Conservation (phyloP, 1,139 yeast species). For the Debaryomyces sp. region DNA sequence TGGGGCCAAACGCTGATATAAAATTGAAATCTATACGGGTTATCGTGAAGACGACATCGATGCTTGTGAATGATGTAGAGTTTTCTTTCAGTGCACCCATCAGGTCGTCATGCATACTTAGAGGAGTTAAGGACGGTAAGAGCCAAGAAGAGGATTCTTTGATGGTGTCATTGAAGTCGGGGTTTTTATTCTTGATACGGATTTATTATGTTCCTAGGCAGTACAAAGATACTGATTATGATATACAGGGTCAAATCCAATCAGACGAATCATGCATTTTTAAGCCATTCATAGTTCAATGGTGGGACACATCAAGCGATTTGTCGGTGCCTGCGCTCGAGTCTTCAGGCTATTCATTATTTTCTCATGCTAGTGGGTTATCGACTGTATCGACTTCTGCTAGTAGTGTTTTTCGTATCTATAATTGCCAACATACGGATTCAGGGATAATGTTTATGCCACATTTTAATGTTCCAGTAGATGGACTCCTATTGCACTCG, state of each 20-base stretch:
- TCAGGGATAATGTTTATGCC: constrained; percentile 41
- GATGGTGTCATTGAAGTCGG: constrained; percentile 44
- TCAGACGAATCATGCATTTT: constrained; percentile 18
- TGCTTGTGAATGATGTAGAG: constrained; percentile 35
- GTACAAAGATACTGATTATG: constrained; percentile 30
- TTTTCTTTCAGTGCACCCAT: constrained; percentile 39
- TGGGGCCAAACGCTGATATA: constrained; percentile 8
- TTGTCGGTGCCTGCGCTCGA: constrained; percentile 25
- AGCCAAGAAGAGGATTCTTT: constrained; percentile 43
- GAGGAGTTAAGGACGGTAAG: constrained; percentile 23
- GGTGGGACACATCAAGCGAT: constrained; percentile 46
- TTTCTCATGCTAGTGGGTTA: constrained; percentile 40
- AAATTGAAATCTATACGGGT: constrained; percentile 21
- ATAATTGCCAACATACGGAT: constrained; percentile 35
- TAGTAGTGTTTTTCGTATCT: constrained; percentile 40
- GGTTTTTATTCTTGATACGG: constrained; percentile 41
- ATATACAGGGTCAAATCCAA: constrained; percentile 10
- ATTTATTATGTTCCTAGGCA: constrained; percentile 38
- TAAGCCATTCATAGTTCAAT: constrained; percentile 53
- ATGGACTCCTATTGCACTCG: constrained; percentile 44
- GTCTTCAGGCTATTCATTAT: constrained; percentile 38
- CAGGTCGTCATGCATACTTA: constrained; percentile 38
- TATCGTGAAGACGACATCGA: constrained; percentile 38
- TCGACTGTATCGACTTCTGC: constrained; percentile 44
- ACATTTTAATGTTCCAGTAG: constrained; percentile 43